Evolutionary conservation across 306 rosid genomes (phyloP), one percentile per base, ranked within the genome.

Genomic region (Sophora flavescens): DNA sequence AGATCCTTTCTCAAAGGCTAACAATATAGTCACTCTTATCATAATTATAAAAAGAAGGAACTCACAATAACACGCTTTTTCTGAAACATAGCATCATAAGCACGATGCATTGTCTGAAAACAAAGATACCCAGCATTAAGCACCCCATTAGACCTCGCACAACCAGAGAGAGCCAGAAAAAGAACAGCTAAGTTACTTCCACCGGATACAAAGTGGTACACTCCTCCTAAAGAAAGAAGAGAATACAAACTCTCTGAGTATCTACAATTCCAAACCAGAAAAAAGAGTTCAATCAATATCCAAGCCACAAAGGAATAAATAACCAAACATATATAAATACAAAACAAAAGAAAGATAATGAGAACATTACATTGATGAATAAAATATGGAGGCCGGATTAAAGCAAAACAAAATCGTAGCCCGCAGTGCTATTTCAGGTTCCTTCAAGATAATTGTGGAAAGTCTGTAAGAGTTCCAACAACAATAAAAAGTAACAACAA

Each of bases 401-500:
- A 95, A 92, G 88, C 98, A 95, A 85, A 92, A 95, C 80, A 95
- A 78, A 59, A 95, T n/a, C 0, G 97, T 84, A 80, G 97, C 97
- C 44, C 91, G 85, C 15, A 88, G 48, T 4, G 98, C 93, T 7
- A 78, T 84, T 56, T 88, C 87, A 51, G 66, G 83, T 42, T 90
- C 90, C 84, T 88, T 86, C 87, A 95, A 85, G 76, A 92, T 58
- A 17, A 77, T 38, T 18, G 80, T 66, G 59, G 98, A 95, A 70
- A 95, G 90, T 87, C 93, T 90, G 88, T 69, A 30, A 15, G 59
- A 75, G 68, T 75, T 50, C 82, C 28, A 64, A 72, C 63, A 47
- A 80, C 52, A 35, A 45, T 57, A 66, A 84, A 38, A 77, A 22
- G 22, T 22, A 22, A 13, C 63, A 83, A 62, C 26, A 71, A 39